Percentiles rank a stretch among this genome's conserved stretches.
These are phyloP conservation scores for Metrosideros polymorpha DNA, from an alignment of 441 rosid species.

Conservation along the genomic window DNA sequence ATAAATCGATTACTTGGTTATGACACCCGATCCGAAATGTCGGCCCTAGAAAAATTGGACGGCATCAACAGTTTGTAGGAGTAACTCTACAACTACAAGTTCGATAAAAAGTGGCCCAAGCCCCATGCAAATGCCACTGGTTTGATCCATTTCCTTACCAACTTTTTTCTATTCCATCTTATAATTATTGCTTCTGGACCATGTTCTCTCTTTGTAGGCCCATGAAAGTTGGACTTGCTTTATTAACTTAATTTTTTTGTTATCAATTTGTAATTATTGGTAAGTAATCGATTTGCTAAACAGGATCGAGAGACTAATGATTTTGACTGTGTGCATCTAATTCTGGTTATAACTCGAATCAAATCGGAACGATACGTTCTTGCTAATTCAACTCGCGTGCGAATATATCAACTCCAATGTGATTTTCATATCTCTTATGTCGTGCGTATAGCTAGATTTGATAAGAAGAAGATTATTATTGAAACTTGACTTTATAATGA, in stretches of 20 bases:
- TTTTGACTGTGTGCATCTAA: neutral
- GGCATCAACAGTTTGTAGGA: neutral
- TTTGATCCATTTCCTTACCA: neutral
- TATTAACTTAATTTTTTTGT: neutral
- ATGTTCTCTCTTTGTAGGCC: neutral
- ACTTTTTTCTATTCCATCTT: neutral
- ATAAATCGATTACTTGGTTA: too few relatives aligned
- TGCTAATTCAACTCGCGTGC: neutral
- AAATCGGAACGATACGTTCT: neutral
- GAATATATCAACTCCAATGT: neutral
- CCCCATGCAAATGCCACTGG: neutral
- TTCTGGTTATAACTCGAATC: neutral
- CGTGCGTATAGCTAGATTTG: fast-evolving
- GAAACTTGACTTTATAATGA: neutral
- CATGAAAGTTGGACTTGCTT: neutral
- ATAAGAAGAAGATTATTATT: neutral
- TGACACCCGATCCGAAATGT: neutral
- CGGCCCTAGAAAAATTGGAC: neutral
- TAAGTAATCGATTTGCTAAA: neutral
- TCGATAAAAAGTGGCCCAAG: neutral
- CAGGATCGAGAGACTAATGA: neutral
- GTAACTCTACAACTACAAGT: neutral
- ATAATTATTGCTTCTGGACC: neutral
- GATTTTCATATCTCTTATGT: neutral
- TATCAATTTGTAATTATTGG: neutral